Base-by-base conservation (phyloP, 2,329 filamentous ascomycete genomes). In the Ascochyta viciae-villosae region DNA sequence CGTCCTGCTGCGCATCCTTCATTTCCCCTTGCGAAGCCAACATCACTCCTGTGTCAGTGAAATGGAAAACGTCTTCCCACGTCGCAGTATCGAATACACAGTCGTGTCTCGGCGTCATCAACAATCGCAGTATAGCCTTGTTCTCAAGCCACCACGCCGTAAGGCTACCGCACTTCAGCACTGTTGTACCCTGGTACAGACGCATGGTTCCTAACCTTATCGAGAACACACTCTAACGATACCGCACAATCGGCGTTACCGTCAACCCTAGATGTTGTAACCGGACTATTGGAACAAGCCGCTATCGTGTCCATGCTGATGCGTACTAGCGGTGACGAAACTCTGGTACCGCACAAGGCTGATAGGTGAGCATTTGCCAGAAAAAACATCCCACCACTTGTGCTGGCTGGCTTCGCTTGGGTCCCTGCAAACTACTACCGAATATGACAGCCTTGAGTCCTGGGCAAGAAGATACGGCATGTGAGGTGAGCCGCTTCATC, bases 221-320 rank as follows among this genome's bases (percentile, higher is more conserved):
- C 10, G 24, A 46, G 42, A 29, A 19, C 34, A 47, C 24, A 22
- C 16, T 42, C 27, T 33, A 38, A 27, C 29, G 22, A 50, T 55
- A 34, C 52, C 23, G 40, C 38, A 16, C 34, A 37, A 26, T 54
- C 46, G 52, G 52, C 41, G 13, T 42, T 38, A 37, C 47, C 53
- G 53, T 38, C 29, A 46, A 13, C 3, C 52, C 9, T 24, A 35
- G 10, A n/a, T 12, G 40, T 27, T 54, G 40, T 35, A 15, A 50
- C 53, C 53, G 16, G 47, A 51, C 53, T 51, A 51, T 56, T 47
- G 47, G 48, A 51, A 43, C 53, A 31, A 56, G 47, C 47, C 37
- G 39, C 42, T 34, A 34, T 26, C 29, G 16, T 34, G 31, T 24
- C 52, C 46, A 38, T 42, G 37, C 37, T 42, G 42, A 26, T 22